Evolutionary conservation across 2,329 filamentous ascomycete genomes (phyloP).

Genomic region (Penicillium thymicola): DNA sequence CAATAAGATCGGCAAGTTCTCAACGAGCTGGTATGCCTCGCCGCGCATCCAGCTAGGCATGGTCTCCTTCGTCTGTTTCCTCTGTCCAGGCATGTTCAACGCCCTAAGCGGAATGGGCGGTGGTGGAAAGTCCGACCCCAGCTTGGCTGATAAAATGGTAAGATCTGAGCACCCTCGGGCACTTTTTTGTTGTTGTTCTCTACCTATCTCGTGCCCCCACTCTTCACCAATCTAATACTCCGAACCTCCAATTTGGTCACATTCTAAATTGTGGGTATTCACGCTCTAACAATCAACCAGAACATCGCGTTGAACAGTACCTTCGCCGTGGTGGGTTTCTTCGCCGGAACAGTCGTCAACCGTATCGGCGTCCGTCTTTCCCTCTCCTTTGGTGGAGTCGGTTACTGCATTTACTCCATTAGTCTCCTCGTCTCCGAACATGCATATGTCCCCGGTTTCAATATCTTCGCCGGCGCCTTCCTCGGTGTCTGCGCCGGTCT

Average conservation of each 20-base stretch:
- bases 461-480: conserved; percentile 47
- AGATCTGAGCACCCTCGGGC: neutral
- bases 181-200: neutral
- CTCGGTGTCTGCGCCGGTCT: conserved; percentile 48
- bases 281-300: conserved; percentile 3
- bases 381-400: conserved; percentile 42
- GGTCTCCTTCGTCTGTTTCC: conserved; percentile 64
- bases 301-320: conserved; percentile 68
- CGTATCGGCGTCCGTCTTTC: conserved; percentile 41
- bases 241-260: neutral
- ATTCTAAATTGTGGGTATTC: neutral
- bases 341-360: conserved; percentile 50
- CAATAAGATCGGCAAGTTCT: conserved; percentile 48
- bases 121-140: conserved; percentile 52
- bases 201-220: neutral
- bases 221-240: neutral
- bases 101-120: conserved; percentile 59
- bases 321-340: conserved; percentile 62
- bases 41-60: conserved; percentile 65
- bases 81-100: conserved; percentile 68
- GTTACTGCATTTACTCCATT: conserved; percentile 44
- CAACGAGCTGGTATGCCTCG: conserved; percentile 64
- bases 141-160: conserved; percentile 53
- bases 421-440: conserved; percentile 41
- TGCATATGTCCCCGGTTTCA: conserved; percentile 45